Conservation (phyloP, 78 protist species). For the Dictyostelium purpureum region DNA sequence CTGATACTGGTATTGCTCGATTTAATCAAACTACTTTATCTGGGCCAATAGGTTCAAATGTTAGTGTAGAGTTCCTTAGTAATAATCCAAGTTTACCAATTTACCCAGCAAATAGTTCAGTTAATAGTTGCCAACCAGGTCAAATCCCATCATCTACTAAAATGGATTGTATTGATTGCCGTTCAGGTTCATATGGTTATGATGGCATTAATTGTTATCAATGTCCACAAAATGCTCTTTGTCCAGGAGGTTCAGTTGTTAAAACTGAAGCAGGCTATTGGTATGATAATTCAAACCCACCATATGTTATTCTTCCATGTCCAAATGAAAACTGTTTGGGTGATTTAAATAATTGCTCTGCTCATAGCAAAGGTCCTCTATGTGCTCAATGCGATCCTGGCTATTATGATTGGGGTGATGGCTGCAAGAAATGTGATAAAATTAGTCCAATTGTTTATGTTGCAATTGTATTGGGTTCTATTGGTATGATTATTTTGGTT, state of each 20-base stretch:
- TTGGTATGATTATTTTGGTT: constrained; percentile 22
- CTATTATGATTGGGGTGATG: constrained; percentile 58
- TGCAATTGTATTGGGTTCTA: not conserved
- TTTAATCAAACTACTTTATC: not conserved
- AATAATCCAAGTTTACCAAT: not conserved
- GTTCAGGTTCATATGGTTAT: constrained; percentile 31
- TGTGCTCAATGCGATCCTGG: constrained; percentile 51
- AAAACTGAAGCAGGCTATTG: constrained; percentile 5
- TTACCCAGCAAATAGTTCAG: not conserved
- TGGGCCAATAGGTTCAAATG: not conserved
- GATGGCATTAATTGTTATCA: constrained; percentile 13
- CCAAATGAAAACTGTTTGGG: not conserved
- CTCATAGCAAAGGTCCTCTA: constrained; percentile 6
- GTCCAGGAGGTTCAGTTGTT: not conserved
- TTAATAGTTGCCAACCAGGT: constrained; percentile 5
- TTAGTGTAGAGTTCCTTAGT: not conserved
- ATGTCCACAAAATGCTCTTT: constrained; percentile 56
- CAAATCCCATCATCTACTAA: not conserved
- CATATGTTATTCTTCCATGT: constrained; percentile 13
- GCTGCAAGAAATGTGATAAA: constrained; percentile 16
- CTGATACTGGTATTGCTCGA: not conserved
- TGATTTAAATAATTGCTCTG: not conserved
- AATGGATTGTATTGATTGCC: not conserved
- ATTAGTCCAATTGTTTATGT: not conserved
- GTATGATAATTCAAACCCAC: constrained; percentile 12